Evolutionary conservation across 108 stramenopile species (phyloP).

Genomic region (Cyclotella choctawhatcheeana): DNA sequence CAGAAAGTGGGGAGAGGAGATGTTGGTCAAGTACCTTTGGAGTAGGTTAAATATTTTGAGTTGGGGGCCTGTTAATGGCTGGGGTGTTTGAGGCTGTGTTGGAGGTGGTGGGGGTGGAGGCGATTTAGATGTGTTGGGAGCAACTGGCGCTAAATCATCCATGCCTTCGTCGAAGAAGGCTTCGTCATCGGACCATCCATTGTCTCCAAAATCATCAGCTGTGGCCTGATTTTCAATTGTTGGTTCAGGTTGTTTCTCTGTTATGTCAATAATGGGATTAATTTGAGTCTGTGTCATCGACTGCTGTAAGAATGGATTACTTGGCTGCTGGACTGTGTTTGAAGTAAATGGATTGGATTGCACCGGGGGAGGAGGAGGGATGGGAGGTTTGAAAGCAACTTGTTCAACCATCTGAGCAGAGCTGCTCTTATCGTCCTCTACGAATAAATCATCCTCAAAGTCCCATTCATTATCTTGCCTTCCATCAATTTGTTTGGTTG

Average conservation of each 20-base stretch:
- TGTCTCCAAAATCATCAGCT: background rate
- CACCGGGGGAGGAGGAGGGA: background rate
- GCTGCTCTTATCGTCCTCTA: background rate
- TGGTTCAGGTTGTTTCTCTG: background rate
- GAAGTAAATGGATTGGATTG: background rate
- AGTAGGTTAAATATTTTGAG: background rate
- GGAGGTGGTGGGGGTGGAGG: constrained; percentile 23
- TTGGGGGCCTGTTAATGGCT: background rate
- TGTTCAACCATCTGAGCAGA: background rate
- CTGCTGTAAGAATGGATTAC: background rate
- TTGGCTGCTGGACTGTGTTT: background rate
- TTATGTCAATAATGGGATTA: background rate
- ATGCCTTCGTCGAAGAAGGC: constrained; percentile 36
- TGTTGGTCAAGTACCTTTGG: background rate
- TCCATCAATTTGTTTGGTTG: background rate
- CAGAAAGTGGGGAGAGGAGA: constrained; percentile 25
- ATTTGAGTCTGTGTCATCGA: background rate
- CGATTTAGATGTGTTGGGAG: background rate
- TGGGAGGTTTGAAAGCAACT: background rate
- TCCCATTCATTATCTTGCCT: constrained; percentile 2
- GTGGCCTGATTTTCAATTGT: background rate
- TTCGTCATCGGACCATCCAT: constrained; percentile 50
- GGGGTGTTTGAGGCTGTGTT: background rate
- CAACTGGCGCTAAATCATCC: background rate
- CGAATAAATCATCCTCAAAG: constrained; percentile 1